Evolutionary conservation across 805 yeast species (phyloP).

Genomic region (Vanderwaltozyma polyspora): DNA sequence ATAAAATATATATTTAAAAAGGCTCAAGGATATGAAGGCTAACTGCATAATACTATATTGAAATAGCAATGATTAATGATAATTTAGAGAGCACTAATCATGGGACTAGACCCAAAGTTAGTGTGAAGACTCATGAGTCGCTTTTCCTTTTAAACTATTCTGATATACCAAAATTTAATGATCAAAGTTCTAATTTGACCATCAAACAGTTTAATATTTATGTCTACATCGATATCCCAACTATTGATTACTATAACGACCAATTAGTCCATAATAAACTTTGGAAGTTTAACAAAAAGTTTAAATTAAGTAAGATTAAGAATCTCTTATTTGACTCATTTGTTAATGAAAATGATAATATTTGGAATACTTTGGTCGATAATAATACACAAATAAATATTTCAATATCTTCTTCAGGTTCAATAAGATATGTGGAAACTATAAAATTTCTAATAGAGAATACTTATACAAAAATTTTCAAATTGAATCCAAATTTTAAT

Average conservation of each 20-base stretch:
- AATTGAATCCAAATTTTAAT: background rate
- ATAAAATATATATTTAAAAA: no score
- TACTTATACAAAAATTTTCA: conserved; percentile 10
- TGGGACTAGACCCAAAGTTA: conserved; percentile 15
- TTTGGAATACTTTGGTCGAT: conserved; percentile 15
- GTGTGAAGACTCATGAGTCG: conserved; percentile 20
- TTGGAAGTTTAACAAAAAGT: conserved; percentile 20
- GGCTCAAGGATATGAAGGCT: no score
- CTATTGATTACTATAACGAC: conserved; percentile 26
- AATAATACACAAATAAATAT: background rate
- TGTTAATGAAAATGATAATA: conserved; percentile 15
- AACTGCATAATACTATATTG: no score
- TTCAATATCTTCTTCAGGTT: conserved; percentile 18
- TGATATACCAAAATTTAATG: conserved; percentile 10
- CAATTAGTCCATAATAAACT: conserved; percentile 17
- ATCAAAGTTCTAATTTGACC: background rate
- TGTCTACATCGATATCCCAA: conserved; percentile 25
- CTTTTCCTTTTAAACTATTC: conserved; percentile 22
- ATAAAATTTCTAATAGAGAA: conserved; percentile 22
- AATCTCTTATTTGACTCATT: conserved; percentile 18
- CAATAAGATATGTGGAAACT: conserved; percentile 26
- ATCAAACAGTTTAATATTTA: conserved; percentile 11
- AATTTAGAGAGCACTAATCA: no score
- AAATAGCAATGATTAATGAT: no score
- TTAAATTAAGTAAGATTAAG: conserved; percentile 17